Percentiles rank a stretch among this genome's conserved stretches.
These are phyloP conservation scores for Dryas integrifolia DNA, from an alignment of 331 rosid species.

Conservation along the genomic window DNA sequence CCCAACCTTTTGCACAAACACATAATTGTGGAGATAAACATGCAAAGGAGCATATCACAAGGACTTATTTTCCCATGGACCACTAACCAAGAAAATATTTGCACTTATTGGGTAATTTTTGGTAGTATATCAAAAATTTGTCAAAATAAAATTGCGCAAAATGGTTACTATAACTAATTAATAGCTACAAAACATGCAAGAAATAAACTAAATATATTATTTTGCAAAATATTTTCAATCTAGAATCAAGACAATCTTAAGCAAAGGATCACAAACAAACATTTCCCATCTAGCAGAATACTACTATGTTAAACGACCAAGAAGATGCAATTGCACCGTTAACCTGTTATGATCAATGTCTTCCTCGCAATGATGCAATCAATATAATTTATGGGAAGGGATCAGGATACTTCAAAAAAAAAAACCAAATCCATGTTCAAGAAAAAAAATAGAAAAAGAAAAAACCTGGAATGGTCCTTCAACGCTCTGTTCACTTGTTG, in stretches of 20 bases:
- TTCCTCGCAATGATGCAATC: background rate
- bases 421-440: background rate
- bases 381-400: background rate
- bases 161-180: no score
- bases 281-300: no score
- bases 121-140: background rate
- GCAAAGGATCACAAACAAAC: no score
- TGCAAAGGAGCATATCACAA: background rate
- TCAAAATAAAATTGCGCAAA: background rate
- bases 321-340: background rate
- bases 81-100: background rate
- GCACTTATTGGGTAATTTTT: background rate
- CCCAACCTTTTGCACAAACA: background rate
- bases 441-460: background rate
- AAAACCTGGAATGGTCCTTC: slow-evolving; percentile 80
- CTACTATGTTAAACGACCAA: no score
- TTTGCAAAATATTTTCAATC: no score
- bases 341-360: background rate
- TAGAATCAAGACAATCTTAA: no score
- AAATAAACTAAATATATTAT: no score
- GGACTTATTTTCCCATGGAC: background rate
- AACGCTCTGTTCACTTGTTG: slow-evolving; percentile 90
- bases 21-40: no score
- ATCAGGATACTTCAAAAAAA: background rate
- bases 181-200: no score